Percentiles rank a stretch among this genome's conserved stretches.
Conservation (phyloP, 2,329 filamentous ascomycete genomes). For the Aspergillus sclerotialis region DNA sequence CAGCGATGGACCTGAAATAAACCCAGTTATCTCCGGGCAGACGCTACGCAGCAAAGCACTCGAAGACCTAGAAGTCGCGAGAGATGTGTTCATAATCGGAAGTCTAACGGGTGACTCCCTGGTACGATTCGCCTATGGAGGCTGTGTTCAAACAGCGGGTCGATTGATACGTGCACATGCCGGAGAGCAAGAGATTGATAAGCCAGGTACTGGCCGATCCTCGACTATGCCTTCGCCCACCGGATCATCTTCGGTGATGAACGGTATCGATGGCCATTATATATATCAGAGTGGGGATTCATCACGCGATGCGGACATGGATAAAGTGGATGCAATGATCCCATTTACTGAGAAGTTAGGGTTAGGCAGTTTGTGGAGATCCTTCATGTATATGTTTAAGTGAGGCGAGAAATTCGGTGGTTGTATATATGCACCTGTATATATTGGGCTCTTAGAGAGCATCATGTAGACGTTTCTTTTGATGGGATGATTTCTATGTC, state of each 20-base stretch:
- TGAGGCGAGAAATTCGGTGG: too few species aligned
- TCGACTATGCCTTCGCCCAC: conserved; percentile 9
- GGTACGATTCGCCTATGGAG: conserved; percentile 53
- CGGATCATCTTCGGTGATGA: conserved; percentile 27
- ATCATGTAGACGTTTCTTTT: too few species aligned
- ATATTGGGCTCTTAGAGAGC: too few species aligned
- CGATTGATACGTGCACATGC: conserved; percentile 35
- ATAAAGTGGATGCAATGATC: conserved; percentile 10
- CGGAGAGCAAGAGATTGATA: conserved; percentile 8
- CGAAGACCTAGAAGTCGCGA: conserved; percentile 46
- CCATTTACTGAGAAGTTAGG: conserved; percentile 6
- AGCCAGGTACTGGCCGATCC: conserved; percentile 3
- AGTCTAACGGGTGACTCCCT: conserved; percentile 56
- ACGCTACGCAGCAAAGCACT: conserved; percentile 49
- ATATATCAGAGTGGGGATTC: conserved; percentile 5
- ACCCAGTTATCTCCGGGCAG: conserved; percentile 42
- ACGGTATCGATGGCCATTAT: conserved; percentile 32
- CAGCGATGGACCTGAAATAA: conserved; percentile 8
- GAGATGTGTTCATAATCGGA: conserved; percentile 49
- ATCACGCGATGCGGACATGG: background rate
- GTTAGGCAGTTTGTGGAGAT: conserved; percentile 14
- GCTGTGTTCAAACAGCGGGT: conserved; percentile 51
- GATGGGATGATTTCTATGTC: too few species aligned
- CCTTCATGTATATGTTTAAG: conserved; percentile 11
- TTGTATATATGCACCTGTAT: too few species aligned